Percentiles rank a stretch among this genome's conserved stretches.
These are phyloP conservation scores for Mucor ambiguus DNA, from an alignment of 371 early-diverging fungal species.

Conservation along the genomic window DNA sequence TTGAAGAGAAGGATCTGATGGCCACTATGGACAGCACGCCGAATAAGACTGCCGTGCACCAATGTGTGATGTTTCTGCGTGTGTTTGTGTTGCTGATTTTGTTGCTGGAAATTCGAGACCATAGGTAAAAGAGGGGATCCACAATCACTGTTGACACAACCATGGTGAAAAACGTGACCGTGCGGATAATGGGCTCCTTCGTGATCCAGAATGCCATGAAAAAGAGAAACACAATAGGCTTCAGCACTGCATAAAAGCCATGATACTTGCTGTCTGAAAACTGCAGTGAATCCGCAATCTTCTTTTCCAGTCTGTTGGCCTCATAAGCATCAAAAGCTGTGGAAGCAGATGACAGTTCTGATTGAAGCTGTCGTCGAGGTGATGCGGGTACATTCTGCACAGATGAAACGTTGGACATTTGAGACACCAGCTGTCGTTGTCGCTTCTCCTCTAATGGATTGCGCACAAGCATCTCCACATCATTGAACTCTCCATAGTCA, in stretches of 20 bases:
- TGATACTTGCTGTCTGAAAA: neutral
- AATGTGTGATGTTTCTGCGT: neutral
- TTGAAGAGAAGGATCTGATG: neutral
- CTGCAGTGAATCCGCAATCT: neutral
- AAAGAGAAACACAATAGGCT: slow-evolving; percentile 16
- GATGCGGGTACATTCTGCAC: neutral
- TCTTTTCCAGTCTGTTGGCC: neutral
- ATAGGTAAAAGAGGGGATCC: slow-evolving; percentile 10
- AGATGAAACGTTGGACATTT: neutral
- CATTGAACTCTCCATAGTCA: slow-evolving; percentile 8
- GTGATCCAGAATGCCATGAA: slow-evolving; percentile 31
- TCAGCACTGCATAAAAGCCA: neutral
- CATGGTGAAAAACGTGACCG: slow-evolving; percentile 25
- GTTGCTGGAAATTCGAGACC: neutral
- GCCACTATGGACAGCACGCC: neutral
- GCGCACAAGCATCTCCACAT: slow-evolving; percentile 14
- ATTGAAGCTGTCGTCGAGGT: neutral
- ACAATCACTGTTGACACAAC: slow-evolving; percentile 18
- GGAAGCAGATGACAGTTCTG: neutral
- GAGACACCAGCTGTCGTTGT: neutral
- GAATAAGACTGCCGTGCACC: neutral
- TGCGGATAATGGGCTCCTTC: slow-evolving; percentile 25
- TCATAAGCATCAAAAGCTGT: neutral
- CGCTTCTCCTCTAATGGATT: slow-evolving; percentile 9
- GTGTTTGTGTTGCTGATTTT: neutral